Percentiles rank a stretch among this genome's conserved stretches.
phyloP scores from a whole-genome alignment of 2,329 filamentous ascomycete species.

The Pestalotiopsis sp. region DNA sequence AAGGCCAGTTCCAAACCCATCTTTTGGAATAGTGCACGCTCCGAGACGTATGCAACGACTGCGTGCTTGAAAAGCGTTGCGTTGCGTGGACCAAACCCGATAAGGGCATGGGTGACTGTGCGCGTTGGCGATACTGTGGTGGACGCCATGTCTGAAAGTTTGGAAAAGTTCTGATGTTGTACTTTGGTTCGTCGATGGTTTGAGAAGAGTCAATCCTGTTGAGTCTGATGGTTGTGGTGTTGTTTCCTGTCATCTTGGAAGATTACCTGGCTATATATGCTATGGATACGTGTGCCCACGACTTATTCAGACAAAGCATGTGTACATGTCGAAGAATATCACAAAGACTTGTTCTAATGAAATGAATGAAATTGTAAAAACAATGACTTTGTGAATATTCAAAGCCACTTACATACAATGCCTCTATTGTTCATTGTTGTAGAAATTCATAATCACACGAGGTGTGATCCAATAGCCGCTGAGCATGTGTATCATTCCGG shows the following conservation, averaged over 20 bases:
- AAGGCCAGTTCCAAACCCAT: not conserved
- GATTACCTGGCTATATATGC: no score
- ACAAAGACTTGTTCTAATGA: not conserved
- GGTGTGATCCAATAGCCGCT: slow-evolving; percentile 21
- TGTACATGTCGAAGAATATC: not conserved
- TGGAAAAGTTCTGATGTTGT: no score
- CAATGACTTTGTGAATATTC: not conserved
- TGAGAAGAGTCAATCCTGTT: no score
- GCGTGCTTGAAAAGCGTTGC: not conserved
- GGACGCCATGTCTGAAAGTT: no score
- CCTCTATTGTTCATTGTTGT: slow-evolving; percentile 16
- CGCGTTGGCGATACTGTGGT: not conserved
- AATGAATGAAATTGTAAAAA: not conserved
- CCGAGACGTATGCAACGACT: not conserved
- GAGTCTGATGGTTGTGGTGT: no score
- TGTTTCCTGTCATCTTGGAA: no score
- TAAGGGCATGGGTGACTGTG: not conserved
- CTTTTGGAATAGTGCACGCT: not conserved
- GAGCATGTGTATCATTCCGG: slow-evolving; percentile 21
- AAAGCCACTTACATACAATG: no score
- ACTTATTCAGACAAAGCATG: no score
- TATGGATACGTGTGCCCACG: no score
- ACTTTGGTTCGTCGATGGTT: no score
- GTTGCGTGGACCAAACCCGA: not conserved
- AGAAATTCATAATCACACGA: slow-evolving; percentile 21